Percentiles rank a stretch among this genome's conserved stretches.
phyloP scores from a whole-genome alignment of 2,329 filamentous ascomycete species.

The Diaporthe australafricana region DNA sequence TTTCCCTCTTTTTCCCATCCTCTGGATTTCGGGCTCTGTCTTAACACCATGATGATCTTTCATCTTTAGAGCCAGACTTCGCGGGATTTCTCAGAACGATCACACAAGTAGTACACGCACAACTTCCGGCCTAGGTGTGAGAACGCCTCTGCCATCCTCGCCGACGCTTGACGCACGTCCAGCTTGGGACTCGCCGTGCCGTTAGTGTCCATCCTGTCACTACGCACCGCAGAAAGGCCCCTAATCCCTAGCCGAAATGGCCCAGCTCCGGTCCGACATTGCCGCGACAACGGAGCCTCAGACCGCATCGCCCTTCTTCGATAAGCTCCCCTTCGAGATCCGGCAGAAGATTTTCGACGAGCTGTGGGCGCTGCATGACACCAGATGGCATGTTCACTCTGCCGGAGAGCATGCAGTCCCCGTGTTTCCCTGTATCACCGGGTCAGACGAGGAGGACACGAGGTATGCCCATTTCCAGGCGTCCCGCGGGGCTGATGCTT shows the following conservation, averaged over 20 bases:
- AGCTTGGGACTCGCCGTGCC: neutral
- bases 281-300: slow-evolving; percentile 58
- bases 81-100: neutral
- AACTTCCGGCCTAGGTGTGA: neutral
- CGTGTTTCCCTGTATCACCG: slow-evolving; percentile 39
- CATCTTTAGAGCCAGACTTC: neutral
- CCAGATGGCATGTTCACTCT: slow-evolving; percentile 40
- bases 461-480: slow-evolving; percentile 33
- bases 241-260: slow-evolving; percentile 5
- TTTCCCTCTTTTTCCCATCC: slow-evolving; percentile 14
- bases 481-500: slow-evolving; percentile 21
- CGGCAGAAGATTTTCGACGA: slow-evolving; percentile 47
- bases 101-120: neutral
- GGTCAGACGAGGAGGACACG: slow-evolving; percentile 35
- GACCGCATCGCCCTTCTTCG: slow-evolving; percentile 49
- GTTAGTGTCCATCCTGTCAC: neutral
- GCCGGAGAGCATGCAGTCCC: slow-evolving; percentile 28
- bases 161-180: neutral
- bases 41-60: neutral
- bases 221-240: neutral
- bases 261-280: slow-evolving; percentile 46
- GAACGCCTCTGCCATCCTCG: neutral
- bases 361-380: slow-evolving; percentile 41
- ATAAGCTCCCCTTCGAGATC: slow-evolving; percentile 45
- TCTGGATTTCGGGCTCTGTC: neutral